Evolutionary conservation across 148 eudicot genomes (phyloP), one percentile per base, ranked within the genome.

Genomic region (Chenopodium quinoa): DNA sequence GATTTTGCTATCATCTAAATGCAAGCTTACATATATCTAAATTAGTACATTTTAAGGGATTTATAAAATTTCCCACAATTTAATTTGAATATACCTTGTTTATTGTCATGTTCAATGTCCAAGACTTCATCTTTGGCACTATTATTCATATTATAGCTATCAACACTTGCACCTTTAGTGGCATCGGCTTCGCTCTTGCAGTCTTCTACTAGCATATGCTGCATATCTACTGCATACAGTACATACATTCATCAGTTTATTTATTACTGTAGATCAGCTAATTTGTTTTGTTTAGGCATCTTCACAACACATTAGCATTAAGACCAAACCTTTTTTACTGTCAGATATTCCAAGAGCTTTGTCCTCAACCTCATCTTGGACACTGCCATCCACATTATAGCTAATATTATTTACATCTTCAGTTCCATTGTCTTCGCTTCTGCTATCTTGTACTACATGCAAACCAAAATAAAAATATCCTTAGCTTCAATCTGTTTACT

Each of bases 131-230:
- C 40, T 56, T 54, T 37, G 60, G 56, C 82, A 14, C 34, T 40
- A 56, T 64, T 16, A 7, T 34, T 1, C 68, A 64, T 27, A 22
- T 52, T 8, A 71, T 71, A 19, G n/a, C 16, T 13, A 31, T 11
- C 23, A 44, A 0, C 44, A 67, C 52, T 78, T 7, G 54, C 29
- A 78, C 48, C 80, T 48, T 46, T 27, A 48, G 73, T 23, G 27
- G 27, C 80, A 52, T 79, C 74, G 22, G 50, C 64, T 70, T 69
- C 50, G 10, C 50, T 54, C 71, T 58, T 71, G 32, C 27, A 7
- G 29, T 65, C 13, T 23, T 65, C 27, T 12, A 65, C 27, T 14
- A 14, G 63, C 19, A 58, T 12, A 54, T 3, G 17, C 11, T 54
- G 60, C 16, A 54, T 0, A 58, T 5, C 63, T 58, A 19, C 17